Percentiles rank a stretch among this genome's conserved stretches.
phyloP scores from a whole-genome alignment of 768 basidiomycete genomes.

The Boletellus ananas region DNA sequence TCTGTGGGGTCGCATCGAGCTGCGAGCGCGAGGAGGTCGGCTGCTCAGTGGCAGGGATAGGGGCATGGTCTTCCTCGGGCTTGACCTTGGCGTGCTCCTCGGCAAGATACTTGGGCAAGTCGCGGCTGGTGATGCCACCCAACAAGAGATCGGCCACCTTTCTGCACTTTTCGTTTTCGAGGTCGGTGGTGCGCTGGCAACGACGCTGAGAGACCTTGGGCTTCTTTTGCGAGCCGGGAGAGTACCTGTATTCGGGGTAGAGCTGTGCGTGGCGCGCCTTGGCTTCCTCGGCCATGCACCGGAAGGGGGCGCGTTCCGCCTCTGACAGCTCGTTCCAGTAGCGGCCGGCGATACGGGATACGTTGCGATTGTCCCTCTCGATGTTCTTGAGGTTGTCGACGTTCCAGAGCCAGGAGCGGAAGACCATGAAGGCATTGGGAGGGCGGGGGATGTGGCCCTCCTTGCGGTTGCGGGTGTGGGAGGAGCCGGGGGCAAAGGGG shows the following conservation, averaged over 20 bases:
- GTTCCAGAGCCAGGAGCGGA: constrained; percentile 63
- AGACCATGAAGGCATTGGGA: constrained; percentile 84
- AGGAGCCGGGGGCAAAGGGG: constrained; percentile 30
- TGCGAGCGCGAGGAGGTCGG: not conserved
- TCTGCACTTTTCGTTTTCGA: constrained; percentile 39
- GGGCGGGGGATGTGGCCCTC: constrained; percentile 67
- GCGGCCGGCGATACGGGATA: constrained; percentile 66
- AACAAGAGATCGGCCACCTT: constrained; percentile 35
- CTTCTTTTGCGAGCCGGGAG: constrained; percentile 40
- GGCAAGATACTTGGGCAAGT: constrained; percentile 22
- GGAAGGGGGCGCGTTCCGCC: constrained; percentile 46
- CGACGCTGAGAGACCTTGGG: constrained; percentile 33
- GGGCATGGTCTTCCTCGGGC: not conserved
- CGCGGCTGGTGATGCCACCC: constrained; percentile 32
- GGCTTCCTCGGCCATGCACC: constrained; percentile 43
- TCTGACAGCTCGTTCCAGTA: constrained; percentile 58
- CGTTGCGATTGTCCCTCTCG: constrained; percentile 68
- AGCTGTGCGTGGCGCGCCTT: constrained; percentile 44
- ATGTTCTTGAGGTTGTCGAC: constrained; percentile 46
- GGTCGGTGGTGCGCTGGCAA: constrained; percentile 26
- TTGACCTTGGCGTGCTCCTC: constrained; percentile 2
- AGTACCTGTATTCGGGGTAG: constrained; percentile 63
- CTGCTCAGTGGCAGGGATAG: not conserved
- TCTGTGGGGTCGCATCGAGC: not conserved
- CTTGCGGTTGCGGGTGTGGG: constrained; percentile 40